These are phyloP conservation scores for Takashimella koratensis DNA, from an alignment of 1,284 basidiomycete genomes.

Conservation along the genomic window DNA sequence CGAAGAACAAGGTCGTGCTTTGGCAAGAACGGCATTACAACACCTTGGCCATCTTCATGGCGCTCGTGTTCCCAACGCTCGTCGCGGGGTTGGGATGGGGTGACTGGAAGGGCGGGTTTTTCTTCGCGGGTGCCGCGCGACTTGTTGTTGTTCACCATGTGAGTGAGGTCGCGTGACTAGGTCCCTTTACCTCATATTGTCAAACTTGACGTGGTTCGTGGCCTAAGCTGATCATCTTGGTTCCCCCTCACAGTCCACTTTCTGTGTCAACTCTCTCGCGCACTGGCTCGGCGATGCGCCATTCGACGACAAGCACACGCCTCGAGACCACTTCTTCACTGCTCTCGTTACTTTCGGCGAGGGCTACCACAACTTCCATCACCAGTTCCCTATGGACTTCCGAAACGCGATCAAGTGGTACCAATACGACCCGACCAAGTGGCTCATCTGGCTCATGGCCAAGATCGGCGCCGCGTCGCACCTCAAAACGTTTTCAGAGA, in stretches of 20 bases:
- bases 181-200: too few relatives aligned
- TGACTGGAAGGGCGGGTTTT: conserved; percentile 61
- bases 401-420: conserved; percentile 86
- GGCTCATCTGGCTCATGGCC: conserved; percentile 67
- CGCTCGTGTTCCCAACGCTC: conserved; percentile 58
- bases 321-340: conserved; percentile 70
- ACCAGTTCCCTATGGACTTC: conserved; percentile 82
- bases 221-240: too few relatives aligned
- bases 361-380: conserved; percentile 90
- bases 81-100: conserved; percentile 57
- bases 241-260: conserved; percentile 60
- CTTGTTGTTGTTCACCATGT: conserved; percentile 67
- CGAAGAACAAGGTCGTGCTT: conserved; percentile 63
- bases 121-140: conserved; percentile 62
- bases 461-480: conserved; percentile 69
- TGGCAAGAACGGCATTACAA: conserved; percentile 70
- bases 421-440: conserved; percentile 65
- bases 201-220: too few relatives aligned
- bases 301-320: conserved; percentile 72
- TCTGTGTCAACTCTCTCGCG: conserved; percentile 73
- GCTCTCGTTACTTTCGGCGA: conserved; percentile 78
- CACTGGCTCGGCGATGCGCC: conserved; percentile 75
- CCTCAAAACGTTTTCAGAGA: conserved; percentile 81
- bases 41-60: conserved; percentile 59
- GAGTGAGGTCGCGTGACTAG: not conserved